Conservation (phyloP, 2,329 filamentous ascomycete species). For the Helotiales sp. region DNA sequence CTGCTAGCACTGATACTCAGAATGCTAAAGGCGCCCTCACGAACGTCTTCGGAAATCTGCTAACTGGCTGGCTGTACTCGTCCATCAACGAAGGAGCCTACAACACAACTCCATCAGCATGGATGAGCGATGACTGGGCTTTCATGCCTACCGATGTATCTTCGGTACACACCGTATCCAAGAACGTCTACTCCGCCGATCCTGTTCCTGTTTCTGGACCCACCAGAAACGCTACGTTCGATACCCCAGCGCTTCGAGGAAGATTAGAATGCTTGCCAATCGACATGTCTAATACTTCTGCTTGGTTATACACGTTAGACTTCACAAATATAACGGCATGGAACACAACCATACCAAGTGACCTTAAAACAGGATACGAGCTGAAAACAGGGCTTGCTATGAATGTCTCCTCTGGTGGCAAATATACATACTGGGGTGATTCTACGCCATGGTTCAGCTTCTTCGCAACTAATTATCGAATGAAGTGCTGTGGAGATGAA, state of each 20-base stretch:
- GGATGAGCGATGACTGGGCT: constrained; percentile 16
- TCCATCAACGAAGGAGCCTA: constrained; percentile 1
- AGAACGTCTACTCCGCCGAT: not conserved
- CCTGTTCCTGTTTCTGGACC: not conserved
- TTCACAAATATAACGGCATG: constrained; percentile 6
- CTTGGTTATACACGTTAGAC: constrained; percentile 17
- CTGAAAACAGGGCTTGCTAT: constrained; percentile 5
- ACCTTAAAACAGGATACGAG: constrained; percentile 18
- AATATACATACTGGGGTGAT: constrained; percentile 2
- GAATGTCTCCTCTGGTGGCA: not conserved
- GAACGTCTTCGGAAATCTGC: constrained; percentile 10
- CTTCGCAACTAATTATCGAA: constrained; percentile 7
- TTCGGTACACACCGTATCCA: not conserved
- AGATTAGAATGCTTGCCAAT: constrained; percentile 17
- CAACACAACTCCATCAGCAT: constrained; percentile 10
- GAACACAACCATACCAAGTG: constrained; percentile 9
- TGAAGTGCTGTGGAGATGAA: constrained; percentile 17
- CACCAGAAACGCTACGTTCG: constrained; percentile 8
- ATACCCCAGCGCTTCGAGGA: constrained; percentile 11
- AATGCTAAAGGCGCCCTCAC: constrained; percentile 13
- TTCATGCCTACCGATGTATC: constrained; percentile 13
- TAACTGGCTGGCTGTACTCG: constrained; percentile 12
- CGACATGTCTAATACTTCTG: constrained; percentile 17
- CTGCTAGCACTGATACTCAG: not conserved
- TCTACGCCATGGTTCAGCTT: constrained; percentile 12